These are phyloP conservation scores for Volutella citrinella DNA, from an alignment of 2,329 filamentous ascomycete species.

Conservation along the genomic window DNA sequence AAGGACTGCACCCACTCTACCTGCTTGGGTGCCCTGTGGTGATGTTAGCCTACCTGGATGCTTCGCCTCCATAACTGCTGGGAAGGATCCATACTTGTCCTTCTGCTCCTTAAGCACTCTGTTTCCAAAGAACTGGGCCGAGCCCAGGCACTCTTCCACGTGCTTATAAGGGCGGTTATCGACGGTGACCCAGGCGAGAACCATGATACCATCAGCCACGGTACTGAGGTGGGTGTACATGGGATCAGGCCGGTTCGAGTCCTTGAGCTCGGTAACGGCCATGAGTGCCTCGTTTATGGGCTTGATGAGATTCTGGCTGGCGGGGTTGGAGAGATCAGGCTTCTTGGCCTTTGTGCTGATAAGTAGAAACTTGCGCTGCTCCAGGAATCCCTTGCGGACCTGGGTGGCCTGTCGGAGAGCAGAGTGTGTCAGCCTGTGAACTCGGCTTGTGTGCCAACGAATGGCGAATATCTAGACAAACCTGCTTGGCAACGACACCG, in stretches of 20 bases:
- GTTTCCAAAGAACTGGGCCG: slow-evolving; percentile 93
- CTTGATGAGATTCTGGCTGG: slow-evolving; percentile 75
- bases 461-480: slow-evolving; percentile 34
- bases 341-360: slow-evolving; percentile 91
- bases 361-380: slow-evolving; percentile 83
- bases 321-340: slow-evolving; percentile 63
- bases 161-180: slow-evolving; percentile 81
- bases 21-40: slow-evolving; percentile 68
- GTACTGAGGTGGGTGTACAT: slow-evolving; percentile 81
- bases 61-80: no score
- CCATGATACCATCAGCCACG: slow-evolving; percentile 85
- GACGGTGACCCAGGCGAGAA: slow-evolving; percentile 86
- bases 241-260: slow-evolving; percentile 72
- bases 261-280: slow-evolving; percentile 75
- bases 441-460: not conserved
- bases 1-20: slow-evolving; percentile 91
- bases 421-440: no score
- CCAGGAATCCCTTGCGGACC: slow-evolving; percentile 67
- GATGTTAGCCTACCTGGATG: no score
- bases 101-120: slow-evolving; percentile 89
- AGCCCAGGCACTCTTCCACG: slow-evolving; percentile 76
- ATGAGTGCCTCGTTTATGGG: slow-evolving; percentile 82
- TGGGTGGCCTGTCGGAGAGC: slow-evolving; percentile 46
- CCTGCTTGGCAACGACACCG: slow-evolving; percentile 76
- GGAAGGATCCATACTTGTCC: slow-evolving; percentile 60